phyloP scores from a whole-genome alignment of 805 yeast species.

The Candida anglica region DNA sequence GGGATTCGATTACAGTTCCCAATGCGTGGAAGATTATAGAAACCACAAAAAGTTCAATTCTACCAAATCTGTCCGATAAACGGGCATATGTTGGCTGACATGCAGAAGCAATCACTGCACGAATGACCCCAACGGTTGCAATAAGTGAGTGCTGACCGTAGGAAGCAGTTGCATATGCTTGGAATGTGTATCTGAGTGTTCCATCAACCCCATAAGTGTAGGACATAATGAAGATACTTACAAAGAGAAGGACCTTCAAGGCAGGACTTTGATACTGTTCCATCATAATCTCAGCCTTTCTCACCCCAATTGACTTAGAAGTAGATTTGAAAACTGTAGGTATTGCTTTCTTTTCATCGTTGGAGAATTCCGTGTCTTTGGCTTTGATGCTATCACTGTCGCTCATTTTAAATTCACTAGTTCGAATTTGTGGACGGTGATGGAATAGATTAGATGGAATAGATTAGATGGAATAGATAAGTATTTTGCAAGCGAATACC shows the following conservation, averaged over 20 bases:
- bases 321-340: conserved; percentile 1
- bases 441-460: too few species aligned
- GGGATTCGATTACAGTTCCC: conserved; percentile 66
- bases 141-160: conserved; percentile 51
- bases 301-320: conserved; percentile 46
- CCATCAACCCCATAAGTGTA: conserved; percentile 50
- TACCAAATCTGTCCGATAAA: conserved; percentile 63
- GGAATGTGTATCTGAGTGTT: conserved; percentile 16
- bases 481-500: too few species aligned
- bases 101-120: conserved; percentile 63
- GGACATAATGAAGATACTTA: conserved; percentile 50
- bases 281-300: conserved; percentile 52
- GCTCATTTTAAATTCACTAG: too few species aligned
- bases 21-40: conserved; percentile 53
- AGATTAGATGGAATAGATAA: too few species aligned
- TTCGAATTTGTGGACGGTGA: too few species aligned
- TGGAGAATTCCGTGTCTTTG: too few species aligned
- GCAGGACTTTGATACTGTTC: conserved; percentile 38
- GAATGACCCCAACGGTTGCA: conserved; percentile 57
- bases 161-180: conserved; percentile 52
- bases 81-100: conserved; percentile 63
- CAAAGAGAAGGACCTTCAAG: conserved; percentile 40
- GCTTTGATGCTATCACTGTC: too few species aligned
- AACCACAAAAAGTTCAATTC: conserved; percentile 47
- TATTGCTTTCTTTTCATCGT: too few species aligned